Evolutionary conservation across 2,329 filamentous ascomycete species (phyloP), one percentile per base, ranked within the genome.

Genomic region (Trichoderma guizhouense): DNA sequence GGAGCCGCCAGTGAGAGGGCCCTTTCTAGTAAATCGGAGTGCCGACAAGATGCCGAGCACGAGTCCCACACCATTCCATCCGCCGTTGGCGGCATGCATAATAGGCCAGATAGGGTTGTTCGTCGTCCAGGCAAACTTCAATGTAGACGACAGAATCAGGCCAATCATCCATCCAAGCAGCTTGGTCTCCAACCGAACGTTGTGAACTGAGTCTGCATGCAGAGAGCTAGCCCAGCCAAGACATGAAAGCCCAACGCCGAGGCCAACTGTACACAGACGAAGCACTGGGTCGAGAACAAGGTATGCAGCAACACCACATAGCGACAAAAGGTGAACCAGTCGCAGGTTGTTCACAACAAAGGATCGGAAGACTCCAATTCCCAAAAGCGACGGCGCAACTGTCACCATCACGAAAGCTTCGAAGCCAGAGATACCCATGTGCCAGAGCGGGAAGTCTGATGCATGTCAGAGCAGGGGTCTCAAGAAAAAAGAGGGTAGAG

Each of bases 341-440:
- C 92, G 90, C 74, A 92, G 84, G 77, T 97, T 91, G 73, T 87
- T 89, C 67, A 92, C 83, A 12, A 93, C 86, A 18, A 93, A 80
- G 51, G 87, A 88, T 72, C 94, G 91, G 21, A 98, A 73, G 1
- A 90, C 85, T 61, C 86, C 87, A 74, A 94, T 91, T 26, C 87
- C 90, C 57, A 99, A 89, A 24, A 98, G 81, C 51, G 95, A 85
- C 0, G 96, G 96, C 5, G 95, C 93, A 66, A 95, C 82, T 4
- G 93, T 95, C 64, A 88, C 89, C 90, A 98, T 92, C 78, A 99
- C 91, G 75, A 97, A 86, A 57, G 91, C 92, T 83, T 99, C 96
- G 79, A 96, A 99, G 74, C 96, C 96, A 5, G 95, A 98, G 73
- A 99, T 97, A 32, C 96, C 96, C 96, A 99, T 99, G 81, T 98